Evolutionary conservation across 805 yeast species (phyloP), one percentile per base, ranked within the genome.

Genomic region (Phaffomyces thermotolerans): DNA sequence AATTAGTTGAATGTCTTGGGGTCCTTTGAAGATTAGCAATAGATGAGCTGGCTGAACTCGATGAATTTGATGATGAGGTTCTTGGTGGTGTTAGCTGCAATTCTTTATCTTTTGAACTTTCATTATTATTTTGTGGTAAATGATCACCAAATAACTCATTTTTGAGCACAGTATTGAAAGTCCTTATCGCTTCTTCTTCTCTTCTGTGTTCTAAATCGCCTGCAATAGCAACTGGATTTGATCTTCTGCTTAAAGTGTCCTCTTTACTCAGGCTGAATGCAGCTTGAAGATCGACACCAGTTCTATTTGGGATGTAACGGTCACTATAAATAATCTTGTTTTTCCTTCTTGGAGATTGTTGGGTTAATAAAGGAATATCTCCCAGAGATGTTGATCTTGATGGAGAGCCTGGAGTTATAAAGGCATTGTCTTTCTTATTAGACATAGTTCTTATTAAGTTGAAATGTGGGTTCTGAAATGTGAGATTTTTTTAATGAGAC

Each of bases 141-240:
- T 84, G 78, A 57, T 84, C 93, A 14, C 97, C 98, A 68, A 93
- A 93, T 31, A 93, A 66, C 61, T 93, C 99, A 30, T 95, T 85
- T 53, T 85, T 84, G 39, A 93, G 66, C 2, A 93, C 85, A 0
- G 91, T 79, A 43, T 90, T 81, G 63, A 90, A 93, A 0, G 95
- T 86, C 50, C 84, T 69, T 59, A 86, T 86, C 5, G 96, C 96
- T 56, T 86, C 95, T 52, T 81, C 83, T 56, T 81, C 87, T 50
- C 79, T 72, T 50, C 81, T 74, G 33, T 71, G 67, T 49, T 85
- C 93, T 20, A 83, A 66, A 53, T 84, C 95, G 5, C 44, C 47
- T 3, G 40, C 18, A 14, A 55, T 45, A 6, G 59, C 48, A 8
- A 46, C 45, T 30, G 55, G 56, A 37, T 60, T 62, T 35, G 62